Evolutionary conservation across 768 basidiomycete genomes (phyloP).

Genomic region (Tricholoma hemisulphureum): DNA sequence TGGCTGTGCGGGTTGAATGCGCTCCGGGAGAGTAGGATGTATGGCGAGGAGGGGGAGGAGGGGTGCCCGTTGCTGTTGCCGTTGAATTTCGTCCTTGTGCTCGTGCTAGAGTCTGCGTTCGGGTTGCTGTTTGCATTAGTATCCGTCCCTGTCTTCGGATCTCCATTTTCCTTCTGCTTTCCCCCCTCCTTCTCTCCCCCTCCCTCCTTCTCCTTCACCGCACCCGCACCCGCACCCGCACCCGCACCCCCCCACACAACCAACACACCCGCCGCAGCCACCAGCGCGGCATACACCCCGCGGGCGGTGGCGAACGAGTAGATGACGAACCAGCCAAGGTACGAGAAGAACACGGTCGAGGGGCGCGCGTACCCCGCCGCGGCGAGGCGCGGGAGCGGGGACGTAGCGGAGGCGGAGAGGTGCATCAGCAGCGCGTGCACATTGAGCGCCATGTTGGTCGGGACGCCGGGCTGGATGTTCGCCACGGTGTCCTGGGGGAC

Average conservation of each 20-base stretch:
- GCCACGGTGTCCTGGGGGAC: slow-evolving; percentile 68
- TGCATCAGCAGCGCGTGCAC: slow-evolving; percentile 73
- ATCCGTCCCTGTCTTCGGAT: background rate
- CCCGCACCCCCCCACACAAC: no score
- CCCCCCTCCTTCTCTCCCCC: background rate
- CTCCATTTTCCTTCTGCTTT: background rate
- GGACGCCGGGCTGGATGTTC: slow-evolving; percentile 78
- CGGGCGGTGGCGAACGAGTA: slow-evolving; percentile 76
- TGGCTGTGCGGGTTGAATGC: background rate
- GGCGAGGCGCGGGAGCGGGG: slow-evolving; percentile 66
- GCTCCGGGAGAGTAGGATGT: background rate
- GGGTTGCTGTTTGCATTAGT: background rate
- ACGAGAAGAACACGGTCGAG: slow-evolving; percentile 74
- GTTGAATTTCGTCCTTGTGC: background rate
- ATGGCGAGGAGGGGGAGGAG: background rate
- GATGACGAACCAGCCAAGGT: slow-evolving; percentile 64
- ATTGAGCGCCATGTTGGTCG: slow-evolving; percentile 83
- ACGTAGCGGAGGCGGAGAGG: slow-evolving; percentile 60
- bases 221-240: no score
- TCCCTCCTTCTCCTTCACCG: no score
- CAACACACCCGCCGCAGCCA: slow-evolving; percentile 46
- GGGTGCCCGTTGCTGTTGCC: background rate
- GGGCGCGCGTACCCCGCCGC: slow-evolving; percentile 51
- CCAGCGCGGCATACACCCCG: slow-evolving; percentile 61
- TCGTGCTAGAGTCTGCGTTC: background rate